phyloP scores from a whole-genome alignment of 805 yeast genomes.

The Cyberlindnera euphorbiae region DNA sequence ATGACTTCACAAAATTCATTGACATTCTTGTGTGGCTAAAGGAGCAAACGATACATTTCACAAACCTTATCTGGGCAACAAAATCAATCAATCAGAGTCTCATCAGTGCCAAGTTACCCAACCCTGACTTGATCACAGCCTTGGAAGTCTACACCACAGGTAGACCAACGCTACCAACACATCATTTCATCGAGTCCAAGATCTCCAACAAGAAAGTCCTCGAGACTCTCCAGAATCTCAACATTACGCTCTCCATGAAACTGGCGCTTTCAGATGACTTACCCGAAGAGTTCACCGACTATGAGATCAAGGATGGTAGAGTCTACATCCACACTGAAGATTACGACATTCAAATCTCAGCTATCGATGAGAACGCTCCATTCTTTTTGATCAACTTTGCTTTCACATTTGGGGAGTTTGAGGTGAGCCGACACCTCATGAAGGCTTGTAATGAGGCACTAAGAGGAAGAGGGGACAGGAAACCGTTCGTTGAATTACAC shows the following conservation, averaged over 20 bases:
- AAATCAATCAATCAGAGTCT: constrained; percentile 65
- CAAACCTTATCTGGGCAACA: constrained; percentile 56
- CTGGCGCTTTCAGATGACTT: constrained; percentile 60
- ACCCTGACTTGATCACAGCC: constrained; percentile 85
- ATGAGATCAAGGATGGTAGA: constrained; percentile 70
- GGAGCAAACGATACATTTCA: constrained; percentile 68
- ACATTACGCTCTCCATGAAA: constrained; percentile 67
- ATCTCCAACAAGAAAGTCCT: constrained; percentile 55
- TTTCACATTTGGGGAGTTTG: constrained; percentile 30
- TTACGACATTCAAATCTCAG: constrained; percentile 74
- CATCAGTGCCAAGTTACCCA: constrained; percentile 86
- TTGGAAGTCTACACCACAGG: constrained; percentile 79
- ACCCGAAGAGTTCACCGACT: constrained; percentile 61
- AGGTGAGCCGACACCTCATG: constrained; percentile 41
- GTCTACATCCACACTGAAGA: constrained; percentile 55
- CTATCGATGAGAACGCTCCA: constrained; percentile 63
- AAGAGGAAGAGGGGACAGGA: constrained; percentile 30
- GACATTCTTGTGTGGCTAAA: constrained; percentile 87
- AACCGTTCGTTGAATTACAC: constrained; percentile 43
- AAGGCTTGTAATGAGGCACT: constrained; percentile 50
- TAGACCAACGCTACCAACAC: constrained; percentile 66
- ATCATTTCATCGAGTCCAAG: constrained; percentile 46
- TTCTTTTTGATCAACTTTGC: constrained; percentile 76
- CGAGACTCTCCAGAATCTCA: constrained; percentile 60
- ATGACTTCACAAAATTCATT: constrained; percentile 68